phyloP scores from a whole-genome alignment of 1,284 basidiomycete genomes.

The Porodaedalea pini region DNA sequence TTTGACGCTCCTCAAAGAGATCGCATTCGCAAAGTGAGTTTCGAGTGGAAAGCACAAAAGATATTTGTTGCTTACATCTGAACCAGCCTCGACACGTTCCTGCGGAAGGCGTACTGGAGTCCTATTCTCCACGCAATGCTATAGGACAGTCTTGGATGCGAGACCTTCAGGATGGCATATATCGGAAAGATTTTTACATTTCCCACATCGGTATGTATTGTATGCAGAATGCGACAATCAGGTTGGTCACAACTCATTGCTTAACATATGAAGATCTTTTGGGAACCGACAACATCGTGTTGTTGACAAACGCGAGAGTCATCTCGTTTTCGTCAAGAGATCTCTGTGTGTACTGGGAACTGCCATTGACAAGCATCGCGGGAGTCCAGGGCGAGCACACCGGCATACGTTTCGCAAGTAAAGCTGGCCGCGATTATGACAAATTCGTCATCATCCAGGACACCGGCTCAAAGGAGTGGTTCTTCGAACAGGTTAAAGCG shows the following conservation, averaged over 20 bases:
- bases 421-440: conserved; percentile 66
- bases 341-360: conserved; percentile 88
- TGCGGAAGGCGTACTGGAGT: conserved; percentile 82
- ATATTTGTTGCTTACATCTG: background rate
- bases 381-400: conserved; percentile 87
- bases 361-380: conserved; percentile 83
- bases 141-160: conserved; percentile 96
- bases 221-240: background rate
- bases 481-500: conserved; percentile 68
- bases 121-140: conserved; percentile 87
- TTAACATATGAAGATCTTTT: conserved; percentile 54
- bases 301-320: conserved; percentile 77
- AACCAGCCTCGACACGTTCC: conserved; percentile 81
- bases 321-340: conserved; percentile 85
- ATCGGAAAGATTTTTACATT: conserved; percentile 83
- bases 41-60: background rate
- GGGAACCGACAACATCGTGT: conserved; percentile 79
- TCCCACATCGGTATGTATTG: conserved; percentile 76
- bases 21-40: conserved; percentile 73
- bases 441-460: conserved; percentile 75
- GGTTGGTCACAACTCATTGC: conserved; percentile 12
- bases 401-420: conserved; percentile 84
- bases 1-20: conserved; percentile 93
- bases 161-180: conserved; percentile 86
- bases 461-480: conserved; percentile 71